A percentile compares a stretch with the other conserved stretches of the same genome.
Evolutionary conservation across 176 grass and related monocot species (phyloP).

Genomic region (Secale cereale): DNA sequence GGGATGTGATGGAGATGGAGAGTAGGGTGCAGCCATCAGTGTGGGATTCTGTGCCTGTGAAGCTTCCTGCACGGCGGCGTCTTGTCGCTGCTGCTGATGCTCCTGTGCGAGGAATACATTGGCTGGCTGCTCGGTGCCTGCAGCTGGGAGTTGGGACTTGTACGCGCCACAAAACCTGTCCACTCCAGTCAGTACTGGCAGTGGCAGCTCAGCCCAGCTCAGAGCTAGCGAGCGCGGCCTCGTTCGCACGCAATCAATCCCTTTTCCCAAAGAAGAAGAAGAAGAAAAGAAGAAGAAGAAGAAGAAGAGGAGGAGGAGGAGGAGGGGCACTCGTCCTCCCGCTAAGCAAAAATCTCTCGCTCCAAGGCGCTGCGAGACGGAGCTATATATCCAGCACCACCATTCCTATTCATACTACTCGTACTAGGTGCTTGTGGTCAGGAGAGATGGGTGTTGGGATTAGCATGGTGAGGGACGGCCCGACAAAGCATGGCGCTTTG

Average conservation of each 20-base stretch:
- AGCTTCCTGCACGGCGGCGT: constrained; percentile 3
- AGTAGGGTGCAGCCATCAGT: constrained; percentile 17
- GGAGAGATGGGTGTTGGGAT: not conserved
- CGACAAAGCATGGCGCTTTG: constrained; percentile 90
- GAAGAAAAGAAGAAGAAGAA: not conserved
- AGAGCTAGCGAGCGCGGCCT: not conserved
- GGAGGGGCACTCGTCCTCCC: constrained; percentile 40
- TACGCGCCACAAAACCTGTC: not conserved
- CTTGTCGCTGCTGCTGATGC: constrained; percentile 10
- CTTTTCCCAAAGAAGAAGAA: constrained; percentile 24
- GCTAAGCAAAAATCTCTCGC: constrained; percentile 65
- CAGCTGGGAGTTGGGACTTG: not conserved
- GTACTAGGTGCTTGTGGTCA: not conserved
- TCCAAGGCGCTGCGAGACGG: constrained; percentile 30
- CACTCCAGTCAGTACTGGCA: not conserved
- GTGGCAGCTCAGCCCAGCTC: not conserved
- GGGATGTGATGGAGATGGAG: not conserved
- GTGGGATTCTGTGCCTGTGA: constrained; percentile 18
- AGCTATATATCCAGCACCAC: constrained; percentile 29
- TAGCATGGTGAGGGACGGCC: constrained; percentile 13
- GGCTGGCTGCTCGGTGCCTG: constrained; percentile 8
- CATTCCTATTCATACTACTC: no score
- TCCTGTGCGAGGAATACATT: constrained; percentile 45
- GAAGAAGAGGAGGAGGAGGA: not conserved
- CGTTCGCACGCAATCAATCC: not conserved